These are phyloP conservation scores for Solanum acaule DNA, from an alignment of 257 asterid species.

Conservation along the genomic window DNA sequence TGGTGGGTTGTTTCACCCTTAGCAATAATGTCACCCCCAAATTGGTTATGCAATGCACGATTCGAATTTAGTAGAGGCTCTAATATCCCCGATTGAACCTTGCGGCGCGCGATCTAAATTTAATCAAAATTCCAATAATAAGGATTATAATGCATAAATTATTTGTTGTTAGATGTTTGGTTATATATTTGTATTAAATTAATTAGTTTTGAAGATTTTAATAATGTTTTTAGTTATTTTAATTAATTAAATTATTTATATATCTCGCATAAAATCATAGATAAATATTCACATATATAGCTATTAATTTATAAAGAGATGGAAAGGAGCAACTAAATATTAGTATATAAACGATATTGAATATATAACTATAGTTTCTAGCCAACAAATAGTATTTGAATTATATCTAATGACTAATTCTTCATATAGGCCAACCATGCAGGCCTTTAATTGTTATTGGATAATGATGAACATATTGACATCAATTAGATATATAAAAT, in stretches of 20 bases:
- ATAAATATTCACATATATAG: neutral
- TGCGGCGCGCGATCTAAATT: too few relatives aligned
- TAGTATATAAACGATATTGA: neutral
- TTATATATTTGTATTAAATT: neutral
- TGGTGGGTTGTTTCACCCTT: too few relatives aligned
- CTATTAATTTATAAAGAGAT: neutral
- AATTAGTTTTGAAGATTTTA: neutral
- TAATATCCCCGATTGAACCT: too few relatives aligned
- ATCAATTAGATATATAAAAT: neutral
- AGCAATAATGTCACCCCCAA: neutral
- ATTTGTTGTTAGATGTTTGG: neutral
- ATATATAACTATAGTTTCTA: neutral
- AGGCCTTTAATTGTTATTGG: neutral
- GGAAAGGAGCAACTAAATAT: neutral
- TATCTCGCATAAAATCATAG: neutral
- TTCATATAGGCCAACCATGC: neutral
- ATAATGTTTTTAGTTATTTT: neutral
- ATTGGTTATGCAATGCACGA: neutral
- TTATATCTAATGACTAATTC: neutral
- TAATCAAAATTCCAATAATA: rapidly evolving
- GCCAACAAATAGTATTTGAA: neutral
- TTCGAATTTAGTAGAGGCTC: too few relatives aligned
- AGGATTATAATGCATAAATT: neutral
- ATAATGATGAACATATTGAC: neutral
- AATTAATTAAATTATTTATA: neutral